Base-by-base conservation (phyloP, 495 filamentous ascomycete species). In the Penicillium chermesinum region DNA sequence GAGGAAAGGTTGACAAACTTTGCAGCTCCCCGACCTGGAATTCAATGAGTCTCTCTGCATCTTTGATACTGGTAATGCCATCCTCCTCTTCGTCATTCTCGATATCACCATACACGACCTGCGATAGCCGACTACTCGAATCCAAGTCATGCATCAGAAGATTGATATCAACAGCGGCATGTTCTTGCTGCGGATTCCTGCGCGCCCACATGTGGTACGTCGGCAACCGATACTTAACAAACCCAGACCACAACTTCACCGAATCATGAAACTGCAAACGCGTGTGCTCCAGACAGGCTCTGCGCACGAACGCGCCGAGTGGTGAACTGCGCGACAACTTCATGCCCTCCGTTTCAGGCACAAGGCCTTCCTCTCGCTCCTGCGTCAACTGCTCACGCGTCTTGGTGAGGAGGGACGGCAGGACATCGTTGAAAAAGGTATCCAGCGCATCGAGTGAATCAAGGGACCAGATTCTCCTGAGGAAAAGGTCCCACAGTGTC, bases 11-110 rank as follows among this genome's bases (percentile, higher is more conserved):
- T 16, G 0, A 27, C 81, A 52, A 74, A 87, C 88, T 86, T 62
- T 96, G 90, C 64, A 95, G 78, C 60, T 85, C 81, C 39, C 85
- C 82, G 20, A 96, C 81, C 65, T 96, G 91, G 53, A 89, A 93
- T 49, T 95, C 89, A 17, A 96, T 55, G 34, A 95, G 67, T 15
- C 81, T 81, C 62, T 95, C 88, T 8, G 95, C 76, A 59, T 96
- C 91, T 49, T 95, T 87, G 0, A 81, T 81, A 57, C 88, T 93
- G 39, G 88, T 70, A 22, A 51, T 58, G 16, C 49, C 61, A 25
- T 73, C 67, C 13, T 71, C 62, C 34, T 71, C 70, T 6, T 63
- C 55, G 36, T 78, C 70, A 17, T 72, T 67, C 18, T 74, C 67
- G 22, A 86, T 67, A 58, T 78, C 67, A 48, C 79, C 77, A 55